A percentile compares a stretch with the other conserved stretches of the same genome.
Evolutionary conservation across 345 rosid species (phyloP).

Genomic region (Populus nigra): DNA sequence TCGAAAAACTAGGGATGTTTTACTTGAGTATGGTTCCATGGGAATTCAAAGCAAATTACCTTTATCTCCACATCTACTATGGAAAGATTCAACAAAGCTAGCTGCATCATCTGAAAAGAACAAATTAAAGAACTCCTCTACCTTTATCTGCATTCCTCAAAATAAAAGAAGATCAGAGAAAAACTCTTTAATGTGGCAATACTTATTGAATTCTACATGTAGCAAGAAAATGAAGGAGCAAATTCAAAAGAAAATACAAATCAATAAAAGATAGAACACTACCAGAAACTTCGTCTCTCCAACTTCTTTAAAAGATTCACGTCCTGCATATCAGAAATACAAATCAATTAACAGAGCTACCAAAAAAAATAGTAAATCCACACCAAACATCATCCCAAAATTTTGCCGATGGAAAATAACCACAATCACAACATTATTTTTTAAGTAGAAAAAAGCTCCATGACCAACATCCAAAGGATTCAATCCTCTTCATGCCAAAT

Average conservation of each 20-base stretch:
- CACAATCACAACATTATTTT: not conserved
- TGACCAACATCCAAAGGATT: not conserved
- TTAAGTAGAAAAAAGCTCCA: not conserved
- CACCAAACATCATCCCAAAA: not conserved
- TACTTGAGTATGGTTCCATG: conserved; percentile 1
- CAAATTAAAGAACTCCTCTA: conserved; percentile 72
- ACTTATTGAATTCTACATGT: not conserved
- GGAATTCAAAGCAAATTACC: conserved; percentile 43
- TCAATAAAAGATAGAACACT: conserved; percentile 28
- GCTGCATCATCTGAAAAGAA: conserved; percentile 69
- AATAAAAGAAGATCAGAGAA: conserved; percentile 5
- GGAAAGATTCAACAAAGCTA: conserved; percentile 72
- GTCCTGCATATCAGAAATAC: conserved; percentile 62
- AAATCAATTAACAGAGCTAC: conserved; percentile 17
- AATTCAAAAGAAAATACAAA: not conserved
- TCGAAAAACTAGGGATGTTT: not conserved
- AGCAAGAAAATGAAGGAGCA: not conserved
- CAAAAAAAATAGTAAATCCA: not conserved
- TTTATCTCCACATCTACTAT: conserved; percentile 82
- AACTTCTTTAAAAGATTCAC: conserved; percentile 59
- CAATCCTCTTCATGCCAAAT: not conserved
- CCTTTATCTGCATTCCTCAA: conserved; percentile 62
- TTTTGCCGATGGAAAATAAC: not conserved
- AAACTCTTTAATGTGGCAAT: not conserved
- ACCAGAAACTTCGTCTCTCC: conserved; percentile 83